These are phyloP conservation scores for Nakazawaea anatomiae DNA, from an alignment of 805 yeast genomes.

Conservation along the genomic window DNA sequence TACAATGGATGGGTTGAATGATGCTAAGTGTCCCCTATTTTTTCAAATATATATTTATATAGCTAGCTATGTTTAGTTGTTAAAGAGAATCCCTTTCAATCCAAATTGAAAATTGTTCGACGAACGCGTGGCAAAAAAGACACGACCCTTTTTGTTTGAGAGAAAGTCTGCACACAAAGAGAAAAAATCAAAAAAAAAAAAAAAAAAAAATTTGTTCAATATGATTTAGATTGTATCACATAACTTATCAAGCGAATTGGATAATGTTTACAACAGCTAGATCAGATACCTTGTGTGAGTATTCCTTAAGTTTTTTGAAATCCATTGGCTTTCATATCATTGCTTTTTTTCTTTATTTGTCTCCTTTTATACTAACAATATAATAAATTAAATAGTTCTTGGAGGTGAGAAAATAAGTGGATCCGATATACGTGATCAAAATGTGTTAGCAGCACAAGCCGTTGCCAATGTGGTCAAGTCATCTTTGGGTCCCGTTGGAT, in stretches of 20 bases:
- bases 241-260: too few species aligned
- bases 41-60: background rate
- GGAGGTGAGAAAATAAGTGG: slow-evolving; percentile 97
- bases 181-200: background rate
- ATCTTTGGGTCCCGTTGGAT: slow-evolving; percentile 96
- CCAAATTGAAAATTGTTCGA: too few species aligned
- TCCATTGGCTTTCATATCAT: background rate
- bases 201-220: background rate
- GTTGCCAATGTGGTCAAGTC: slow-evolving; percentile 84
- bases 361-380: background rate
- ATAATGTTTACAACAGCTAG: slow-evolving; percentile 68
- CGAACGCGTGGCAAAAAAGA: background rate
- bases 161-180: background rate
- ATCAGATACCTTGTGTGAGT: slow-evolving; percentile 78
- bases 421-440: slow-evolving; percentile 93
- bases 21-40: background rate
- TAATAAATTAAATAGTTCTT: slow-evolving; percentile 37
- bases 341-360: too few species aligned
- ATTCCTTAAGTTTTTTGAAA: background rate
- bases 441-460: slow-evolving; percentile 87
- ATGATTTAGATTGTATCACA: background rate
- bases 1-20: background rate
- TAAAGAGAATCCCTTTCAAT: background rate
- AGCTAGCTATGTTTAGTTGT: background rate
- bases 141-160: background rate